Evolutionary conservation across 2,329 filamentous ascomycete genomes (phyloP).

Genomic region (Colletotrichum sp.): DNA sequence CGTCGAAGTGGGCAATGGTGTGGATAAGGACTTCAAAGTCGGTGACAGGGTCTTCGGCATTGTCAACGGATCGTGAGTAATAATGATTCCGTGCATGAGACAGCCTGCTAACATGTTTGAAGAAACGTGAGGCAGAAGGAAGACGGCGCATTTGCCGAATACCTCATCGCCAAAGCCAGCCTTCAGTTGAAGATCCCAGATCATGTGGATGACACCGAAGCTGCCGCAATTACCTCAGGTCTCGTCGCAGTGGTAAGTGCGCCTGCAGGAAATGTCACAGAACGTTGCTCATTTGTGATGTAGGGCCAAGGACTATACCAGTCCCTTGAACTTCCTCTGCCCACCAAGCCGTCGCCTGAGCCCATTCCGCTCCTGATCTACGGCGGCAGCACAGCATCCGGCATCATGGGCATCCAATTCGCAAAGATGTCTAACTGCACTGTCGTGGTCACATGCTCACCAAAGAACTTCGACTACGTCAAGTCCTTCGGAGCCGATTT

Average conservation of each 20-base stretch:
- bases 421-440: slow-evolving; percentile 44
- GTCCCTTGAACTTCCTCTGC: slow-evolving; percentile 48
- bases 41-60: slow-evolving; percentile 53
- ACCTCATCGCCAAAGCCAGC: slow-evolving; percentile 41
- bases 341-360: slow-evolving; percentile 40
- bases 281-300: not conserved
- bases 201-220: slow-evolving; percentile 50
- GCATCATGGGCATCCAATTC: slow-evolving; percentile 55
- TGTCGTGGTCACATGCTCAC: slow-evolving; percentile 44
- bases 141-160: slow-evolving; percentile 48
- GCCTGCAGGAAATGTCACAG: not conserved
- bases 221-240: slow-evolving; percentile 45
- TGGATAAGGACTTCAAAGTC: slow-evolving; percentile 47
- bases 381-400: slow-evolving; percentile 60
- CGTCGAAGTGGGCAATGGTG: slow-evolving; percentile 46
- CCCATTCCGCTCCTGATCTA: slow-evolving; percentile 48
- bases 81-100: accelerated
- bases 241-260: slow-evolving; percentile 39
- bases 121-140: slow-evolving; percentile 41
- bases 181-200: slow-evolving; percentile 50
- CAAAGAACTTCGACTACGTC: slow-evolving; percentile 42
- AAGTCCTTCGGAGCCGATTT: slow-evolving; percentile 48
- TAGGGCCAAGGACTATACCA: slow-evolving; percentile 54
- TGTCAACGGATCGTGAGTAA: slow-evolving; percentile 35
- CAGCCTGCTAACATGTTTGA: not conserved